Base-by-base conservation (phyloP, 163 green algal genomes). In the Coccomyxa subellipsoidea region DNA sequence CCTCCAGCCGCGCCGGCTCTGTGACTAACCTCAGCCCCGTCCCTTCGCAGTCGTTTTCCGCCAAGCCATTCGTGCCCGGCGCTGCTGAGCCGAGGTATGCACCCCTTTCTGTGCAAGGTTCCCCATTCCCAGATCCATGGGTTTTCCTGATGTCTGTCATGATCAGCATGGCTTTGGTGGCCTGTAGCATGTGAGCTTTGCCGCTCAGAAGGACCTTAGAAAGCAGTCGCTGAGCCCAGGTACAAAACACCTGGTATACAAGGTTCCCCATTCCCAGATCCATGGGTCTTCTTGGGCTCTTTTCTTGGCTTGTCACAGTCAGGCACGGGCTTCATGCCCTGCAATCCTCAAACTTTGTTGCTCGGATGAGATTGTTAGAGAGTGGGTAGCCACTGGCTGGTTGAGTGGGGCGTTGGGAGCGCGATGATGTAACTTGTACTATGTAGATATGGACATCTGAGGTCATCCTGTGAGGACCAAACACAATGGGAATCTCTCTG, bases 391-490 rank as follows among this genome's bases (percentile, higher is more conserved):
- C 4, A 59, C 18, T 73, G 66, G 32, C n/a, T 34, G 66, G 29
- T 7, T 18, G 29, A 23, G 66, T 37, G 10, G 66, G 66, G 21
- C 21, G 29, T 8, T 8, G 21, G 5, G 70, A 77, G 70, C 70
- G 70, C 66, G 18, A 40, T 77, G 70, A 77, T 77, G 70, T 27
- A 38, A 77, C 70, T 32, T 47, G 2, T 31, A 23, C 29, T 34
- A 77, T 32, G 70, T 77, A 77, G 70, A 77, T 77, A 77, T 77
- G 70, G 70, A 77, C 70, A 77, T 77, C 70, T 40, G 70, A 77
- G 70, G 70, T 40, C 32, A 34, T 0, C 31, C 70, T 7, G 40
- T 77, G 70, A 77, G 70, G 70, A 77, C 34, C 32, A 34, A 73
- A 77, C 70, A 73, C 70, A 47, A 40, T 77, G 70, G 70, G 70